phyloP scores from a whole-genome alignment of 805 yeast species.

The Tetrapisispora phaffii region DNA sequence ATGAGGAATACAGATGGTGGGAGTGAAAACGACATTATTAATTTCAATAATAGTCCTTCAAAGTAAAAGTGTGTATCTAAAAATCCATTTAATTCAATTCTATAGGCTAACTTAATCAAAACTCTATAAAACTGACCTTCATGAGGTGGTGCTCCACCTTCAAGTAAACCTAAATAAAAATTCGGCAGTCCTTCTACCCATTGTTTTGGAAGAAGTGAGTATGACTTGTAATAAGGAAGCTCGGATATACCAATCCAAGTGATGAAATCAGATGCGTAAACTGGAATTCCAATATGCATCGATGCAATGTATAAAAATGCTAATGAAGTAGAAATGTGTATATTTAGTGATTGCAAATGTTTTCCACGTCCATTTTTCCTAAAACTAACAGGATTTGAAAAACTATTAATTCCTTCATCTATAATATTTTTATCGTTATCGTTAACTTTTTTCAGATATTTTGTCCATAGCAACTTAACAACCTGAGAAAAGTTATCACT shows the following conservation, averaged over 20 bases:
- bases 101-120: slow-evolving; percentile 13
- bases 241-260: slow-evolving; percentile 33
- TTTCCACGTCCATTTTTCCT: slow-evolving; percentile 3
- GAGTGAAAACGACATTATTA: slow-evolving; percentile 11
- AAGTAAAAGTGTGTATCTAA: slow-evolving; percentile 9
- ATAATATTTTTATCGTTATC: slow-evolving; percentile 5
- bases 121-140: slow-evolving; percentile 30
- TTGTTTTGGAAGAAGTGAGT: slow-evolving; percentile 32
- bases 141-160: slow-evolving; percentile 34
- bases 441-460: slow-evolving; percentile 13
- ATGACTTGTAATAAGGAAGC: slow-evolving; percentile 41
- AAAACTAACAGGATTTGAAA: not conserved
- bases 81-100: slow-evolving; percentile 6
- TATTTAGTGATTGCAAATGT: slow-evolving; percentile 6
- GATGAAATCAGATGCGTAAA: slow-evolving; percentile 42
- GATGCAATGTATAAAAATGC: slow-evolving; percentile 43
- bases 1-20: slow-evolving; percentile 22
- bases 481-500: slow-evolving; percentile 25
- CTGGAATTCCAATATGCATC: slow-evolving; percentile 39
- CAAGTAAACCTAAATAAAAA: slow-evolving; percentile 30
- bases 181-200: slow-evolving; percentile 33
- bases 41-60: slow-evolving; percentile 17
- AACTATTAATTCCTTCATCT: slow-evolving; percentile 10
- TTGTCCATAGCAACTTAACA: slow-evolving; percentile 34
- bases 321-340: slow-evolving; percentile 22